These are phyloP conservation scores for Aspergillus sclerotioniger DNA, from an alignment of 495 filamentous ascomycete genomes.

Conservation along the genomic window DNA sequence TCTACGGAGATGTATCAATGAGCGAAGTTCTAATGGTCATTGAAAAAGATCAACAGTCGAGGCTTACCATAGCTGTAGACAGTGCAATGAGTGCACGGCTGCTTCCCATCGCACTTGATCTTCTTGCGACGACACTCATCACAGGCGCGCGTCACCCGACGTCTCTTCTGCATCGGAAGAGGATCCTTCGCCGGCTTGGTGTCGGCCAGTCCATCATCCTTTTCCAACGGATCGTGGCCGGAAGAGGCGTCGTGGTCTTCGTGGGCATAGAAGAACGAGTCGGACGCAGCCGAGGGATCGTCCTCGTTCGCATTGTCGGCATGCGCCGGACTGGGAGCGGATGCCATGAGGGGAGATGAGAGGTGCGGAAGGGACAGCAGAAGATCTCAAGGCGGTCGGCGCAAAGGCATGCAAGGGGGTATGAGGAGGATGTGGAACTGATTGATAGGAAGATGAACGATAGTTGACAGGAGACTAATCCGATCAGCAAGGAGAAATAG, in stretches of 20 bases:
- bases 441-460: slow-evolving; percentile 3
- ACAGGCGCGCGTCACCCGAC: slow-evolving; percentile 86
- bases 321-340: slow-evolving; percentile 18
- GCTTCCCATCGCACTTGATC: slow-evolving; percentile 97
- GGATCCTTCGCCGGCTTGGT: slow-evolving; percentile 34
- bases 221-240: slow-evolving; percentile 16
- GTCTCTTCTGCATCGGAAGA: slow-evolving; percentile 76
- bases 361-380: neutral
- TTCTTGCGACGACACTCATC: slow-evolving; percentile 97
- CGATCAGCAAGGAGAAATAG: slow-evolving; percentile 14
- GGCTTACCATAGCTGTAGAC: slow-evolving; percentile 96
- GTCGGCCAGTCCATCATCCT: slow-evolving; percentile 22
- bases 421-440: slow-evolving; percentile 4
- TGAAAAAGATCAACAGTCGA: slow-evolving; percentile 22
- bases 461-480: neutral
- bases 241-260: slow-evolving; percentile 31
- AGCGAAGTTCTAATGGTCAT: slow-evolving; percentile 17
- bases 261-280: slow-evolving; percentile 23
- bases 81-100: slow-evolving; percentile 96
- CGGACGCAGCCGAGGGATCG: slow-evolving; percentile 26
- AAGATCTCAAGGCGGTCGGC: slow-evolving; percentile 13
- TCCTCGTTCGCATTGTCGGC: slow-evolving; percentile 37
- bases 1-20: slow-evolving; percentile 52
- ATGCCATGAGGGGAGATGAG: slow-evolving; percentile 19
- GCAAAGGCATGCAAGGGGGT: slow-evolving; percentile 18